A percentile compares a stretch with the other conserved stretches of the same genome.
Evolutionary conservation across 2,329 filamentous ascomycete species (phyloP).

Genomic region (Hypoxylon sp.): DNA sequence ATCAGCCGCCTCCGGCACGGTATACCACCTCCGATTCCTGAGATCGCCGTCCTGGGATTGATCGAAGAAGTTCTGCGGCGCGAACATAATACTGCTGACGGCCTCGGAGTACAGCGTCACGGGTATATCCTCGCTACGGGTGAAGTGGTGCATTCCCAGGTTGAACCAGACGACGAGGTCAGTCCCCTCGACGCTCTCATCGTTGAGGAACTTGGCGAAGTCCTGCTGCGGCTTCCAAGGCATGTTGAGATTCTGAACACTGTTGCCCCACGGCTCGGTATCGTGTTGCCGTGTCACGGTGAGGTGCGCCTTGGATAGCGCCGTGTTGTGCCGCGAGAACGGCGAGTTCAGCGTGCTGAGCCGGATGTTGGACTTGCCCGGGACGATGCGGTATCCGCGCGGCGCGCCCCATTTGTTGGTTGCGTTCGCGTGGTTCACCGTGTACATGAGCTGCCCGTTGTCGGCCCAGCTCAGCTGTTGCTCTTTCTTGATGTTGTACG

Average conservation of each 20-base stretch:
- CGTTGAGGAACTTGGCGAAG: slow-evolving; percentile 62
- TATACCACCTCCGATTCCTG: slow-evolving; percentile 55
- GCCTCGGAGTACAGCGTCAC: slow-evolving; percentile 57
- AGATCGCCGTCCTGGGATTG: slow-evolving; percentile 56
- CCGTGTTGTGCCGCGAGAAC: slow-evolving; percentile 54
- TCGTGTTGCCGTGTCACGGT: slow-evolving; percentile 63
- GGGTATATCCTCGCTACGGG: slow-evolving; percentile 58
- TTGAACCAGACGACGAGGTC: slow-evolving; percentile 66
- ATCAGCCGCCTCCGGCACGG: slow-evolving; percentile 44
- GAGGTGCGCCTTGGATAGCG: slow-evolving; percentile 58
- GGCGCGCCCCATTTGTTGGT: slow-evolving; percentile 60
- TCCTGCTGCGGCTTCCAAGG: slow-evolving; percentile 58
- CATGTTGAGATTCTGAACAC: slow-evolving; percentile 54
- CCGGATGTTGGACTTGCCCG: slow-evolving; percentile 55
- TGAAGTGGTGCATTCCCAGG: slow-evolving; percentile 67
- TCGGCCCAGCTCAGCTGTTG: slow-evolving; percentile 54
- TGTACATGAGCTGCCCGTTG: slow-evolving; percentile 59
- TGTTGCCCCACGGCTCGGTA: slow-evolving; percentile 59
- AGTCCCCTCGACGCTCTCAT: slow-evolving; percentile 59
- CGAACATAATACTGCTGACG: slow-evolving; percentile 58
- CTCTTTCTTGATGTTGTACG: slow-evolving; percentile 50
- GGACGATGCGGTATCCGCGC: slow-evolving; percentile 61
- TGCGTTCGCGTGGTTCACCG: slow-evolving; percentile 55
- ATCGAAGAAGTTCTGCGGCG: slow-evolving; percentile 58
- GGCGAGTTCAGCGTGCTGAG: slow-evolving; percentile 57